phyloP scores from a whole-genome alignment of 73 alveolate genomes.

The Paramecium sonneborni region DNA sequence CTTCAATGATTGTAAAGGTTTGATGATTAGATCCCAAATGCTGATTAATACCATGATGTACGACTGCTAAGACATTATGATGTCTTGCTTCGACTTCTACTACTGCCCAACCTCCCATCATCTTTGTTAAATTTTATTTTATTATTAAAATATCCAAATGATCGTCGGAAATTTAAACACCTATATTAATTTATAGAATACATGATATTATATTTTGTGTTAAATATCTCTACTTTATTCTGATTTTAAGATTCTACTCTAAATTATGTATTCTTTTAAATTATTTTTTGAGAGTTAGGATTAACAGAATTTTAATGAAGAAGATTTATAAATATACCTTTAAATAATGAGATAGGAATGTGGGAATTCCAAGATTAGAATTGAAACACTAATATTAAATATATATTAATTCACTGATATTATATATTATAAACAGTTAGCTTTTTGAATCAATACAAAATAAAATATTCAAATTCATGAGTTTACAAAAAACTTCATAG shows the following conservation, averaged over 20 bases:
- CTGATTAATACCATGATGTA: not conserved
- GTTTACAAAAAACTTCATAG: slow-evolving; percentile 52
- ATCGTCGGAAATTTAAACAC: not conserved
- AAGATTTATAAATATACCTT: too few relatives aligned
- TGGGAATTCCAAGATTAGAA: too few relatives aligned
- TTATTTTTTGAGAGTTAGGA: too few relatives aligned
- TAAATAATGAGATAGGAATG: too few relatives aligned
- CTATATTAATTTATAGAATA: not conserved
- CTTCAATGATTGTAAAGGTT: slow-evolving; percentile 25
- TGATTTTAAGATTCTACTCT: not conserved
- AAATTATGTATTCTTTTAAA: too few relatives aligned
- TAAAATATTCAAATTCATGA: not conserved
- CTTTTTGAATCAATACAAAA: not conserved
- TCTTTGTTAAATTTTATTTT: slow-evolving; percentile 8
- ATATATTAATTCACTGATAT: not conserved
- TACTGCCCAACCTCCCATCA: slow-evolving; percentile 58
- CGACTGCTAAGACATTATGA: not conserved
- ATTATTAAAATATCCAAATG: not conserved
- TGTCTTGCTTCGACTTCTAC: slow-evolving; percentile 3
- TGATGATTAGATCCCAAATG: not conserved
- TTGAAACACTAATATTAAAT: too few relatives aligned
- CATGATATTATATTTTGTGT: not conserved
- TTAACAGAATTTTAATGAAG: too few relatives aligned
- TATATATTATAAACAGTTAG: not conserved
- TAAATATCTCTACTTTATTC: not conserved